Percentiles rank a stretch among this genome's conserved stretches.
Evolutionary conservation across 345 rosid genomes (phyloP).

Genomic region (Odontarrhena argentea): DNA sequence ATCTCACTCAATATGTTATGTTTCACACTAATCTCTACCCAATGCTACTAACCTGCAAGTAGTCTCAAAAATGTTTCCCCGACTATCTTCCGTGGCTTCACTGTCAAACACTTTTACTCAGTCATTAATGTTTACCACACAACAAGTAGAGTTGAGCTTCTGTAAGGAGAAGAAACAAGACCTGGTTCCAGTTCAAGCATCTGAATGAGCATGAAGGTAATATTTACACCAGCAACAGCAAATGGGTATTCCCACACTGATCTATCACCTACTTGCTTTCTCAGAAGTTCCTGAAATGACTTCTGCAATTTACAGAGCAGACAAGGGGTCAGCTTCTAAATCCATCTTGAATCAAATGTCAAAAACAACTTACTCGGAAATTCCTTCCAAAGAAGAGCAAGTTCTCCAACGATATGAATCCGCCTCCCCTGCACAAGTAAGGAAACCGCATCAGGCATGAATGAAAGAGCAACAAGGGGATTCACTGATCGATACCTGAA

Average conservation of each 20-base stretch:
- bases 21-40: background rate
- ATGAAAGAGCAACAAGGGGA: background rate
- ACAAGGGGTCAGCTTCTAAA: background rate
- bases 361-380: conserved; percentile 57
- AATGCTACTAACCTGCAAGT: conserved; percentile 55
- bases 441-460: conserved; percentile 4
- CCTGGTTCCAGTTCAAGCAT: conserved; percentile 98
- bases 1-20: background rate
- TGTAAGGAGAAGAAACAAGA: conserved; percentile 25
- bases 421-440: conserved; percentile 72
- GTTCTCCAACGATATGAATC: conserved; percentile 89
- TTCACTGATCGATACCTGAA: conserved; percentile 55
- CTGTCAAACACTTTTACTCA: conserved; percentile 50
- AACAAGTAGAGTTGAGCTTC: conserved; percentile 18
- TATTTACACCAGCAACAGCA: conserved; percentile 93
- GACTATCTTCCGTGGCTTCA: conserved; percentile 68
- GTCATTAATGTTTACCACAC: background rate
- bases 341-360: background rate
- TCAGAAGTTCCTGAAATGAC: conserved; percentile 80
- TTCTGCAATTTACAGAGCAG: conserved; percentile 46
- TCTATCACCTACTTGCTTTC: conserved; percentile 78
- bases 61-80: conserved; percentile 80
- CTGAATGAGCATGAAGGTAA: conserved; percentile 90
- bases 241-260: conserved; percentile 95
- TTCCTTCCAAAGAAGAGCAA: conserved; percentile 72